These are phyloP conservation scores for Backusella liffmaniae DNA, from an alignment of 192 early-diverging fungal species.

Conservation along the genomic window DNA sequence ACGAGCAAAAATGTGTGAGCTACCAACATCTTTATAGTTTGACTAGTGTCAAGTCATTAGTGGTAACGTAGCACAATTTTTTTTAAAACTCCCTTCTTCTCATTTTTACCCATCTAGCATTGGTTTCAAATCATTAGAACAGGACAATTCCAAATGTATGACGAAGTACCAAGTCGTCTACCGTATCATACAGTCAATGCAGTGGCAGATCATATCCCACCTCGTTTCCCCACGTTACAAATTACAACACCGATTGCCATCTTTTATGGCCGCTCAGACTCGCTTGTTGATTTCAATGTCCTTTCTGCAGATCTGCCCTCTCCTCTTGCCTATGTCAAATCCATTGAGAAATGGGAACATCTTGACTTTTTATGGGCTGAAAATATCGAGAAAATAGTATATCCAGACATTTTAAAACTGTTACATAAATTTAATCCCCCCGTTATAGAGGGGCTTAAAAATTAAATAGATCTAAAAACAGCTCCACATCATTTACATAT, in stretches of 20 bases:
- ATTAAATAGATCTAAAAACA: not conserved
- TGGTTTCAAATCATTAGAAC: conserved; percentile 96
- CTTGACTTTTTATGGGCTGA: conserved; percentile 53
- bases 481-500: not conserved
- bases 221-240: conserved; percentile 71
- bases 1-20: conserved; percentile 69
- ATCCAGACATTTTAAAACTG: conserved; percentile 43
- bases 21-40: conserved; percentile 91
- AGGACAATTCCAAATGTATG: conserved; percentile 89
- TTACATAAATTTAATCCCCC: conserved; percentile 36
- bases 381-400: conserved; percentile 44
- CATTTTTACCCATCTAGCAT: conserved; percentile 46
- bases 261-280: conserved; percentile 89
- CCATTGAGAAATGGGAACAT: conserved; percentile 81
- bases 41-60: conserved; percentile 87
- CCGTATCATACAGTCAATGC: conserved; percentile 46
- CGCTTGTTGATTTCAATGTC: conserved; percentile 72
- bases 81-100: not conserved
- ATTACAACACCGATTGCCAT: conserved; percentile 84
- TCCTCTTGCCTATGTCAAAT: conserved; percentile 55
- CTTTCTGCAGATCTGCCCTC: conserved; percentile 50
- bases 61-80: conserved; percentile 44
- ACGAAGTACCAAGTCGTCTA: conserved; percentile 71
- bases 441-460: not conserved
- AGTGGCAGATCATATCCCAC: conserved; percentile 58